Base-by-base conservation (phyloP, 1,139 yeast genomes). In the Geotrichum reessii region DNA sequence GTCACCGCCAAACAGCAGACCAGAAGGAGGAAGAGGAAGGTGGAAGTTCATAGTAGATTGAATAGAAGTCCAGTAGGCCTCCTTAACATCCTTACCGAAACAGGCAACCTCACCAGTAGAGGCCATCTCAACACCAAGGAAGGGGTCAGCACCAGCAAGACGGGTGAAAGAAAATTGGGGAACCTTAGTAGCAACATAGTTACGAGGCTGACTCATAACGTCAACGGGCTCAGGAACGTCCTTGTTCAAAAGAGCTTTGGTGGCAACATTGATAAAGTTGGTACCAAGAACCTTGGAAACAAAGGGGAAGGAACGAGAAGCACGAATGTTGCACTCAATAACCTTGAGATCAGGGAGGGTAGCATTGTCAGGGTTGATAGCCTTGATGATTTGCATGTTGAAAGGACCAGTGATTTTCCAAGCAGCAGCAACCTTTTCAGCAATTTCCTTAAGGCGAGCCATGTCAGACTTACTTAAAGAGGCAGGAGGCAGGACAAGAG, bases 61-160 rank as follows among this genome's bases (percentile, higher is more conserved):
- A 67, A 93, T 84, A 14, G 98, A 87, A 46, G 97, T 87, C 98
- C 98, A 93, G 80, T 93, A 93, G 47, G 98, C 97, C 75, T 93
- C 99, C 63, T 82, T 71, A 64, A 86, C 76, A 73, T 90, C 86
- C 64, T 78, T 79, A 69, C 99, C 99, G 72, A 93, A 93, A 73
- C 97, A 88, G 28, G 99, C 99, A 71, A 93, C 87, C 78, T 93
- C 99, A 73, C 99, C 99, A 55, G 99, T 93, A 14, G 98, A 92
- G 6, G 98, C 87, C 99, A 93, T 93, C 78, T 93, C 99, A 65
- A 93, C 99, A 62, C 99, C 99, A 71, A 93, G 81, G 81, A 88
- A 91, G 64, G 99, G 99, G 74, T 93, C 99, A 52, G 99, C 99
- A 65, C 99, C 99, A 14, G 98, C 97, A 69, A 93, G 81, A 78